Evolutionary conservation across 495 filamentous ascomycete genomes (phyloP).

Genomic region (Talaromyces thailandensis): DNA sequence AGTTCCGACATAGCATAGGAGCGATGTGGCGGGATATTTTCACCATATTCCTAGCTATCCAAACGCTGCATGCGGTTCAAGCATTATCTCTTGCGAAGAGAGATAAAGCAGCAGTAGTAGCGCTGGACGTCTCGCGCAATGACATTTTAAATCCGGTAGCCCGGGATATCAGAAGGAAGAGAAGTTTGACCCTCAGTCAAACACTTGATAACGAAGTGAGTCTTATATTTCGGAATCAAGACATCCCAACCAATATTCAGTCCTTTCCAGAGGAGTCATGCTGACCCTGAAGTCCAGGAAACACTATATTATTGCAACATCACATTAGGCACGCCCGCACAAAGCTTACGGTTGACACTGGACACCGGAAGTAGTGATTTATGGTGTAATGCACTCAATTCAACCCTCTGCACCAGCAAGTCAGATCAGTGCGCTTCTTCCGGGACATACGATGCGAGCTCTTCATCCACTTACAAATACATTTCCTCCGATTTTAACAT

Average conservation of each 20-base stretch:
- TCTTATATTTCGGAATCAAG: background rate
- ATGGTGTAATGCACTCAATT: constrained; percentile 69
- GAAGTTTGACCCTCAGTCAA: constrained; percentile 23
- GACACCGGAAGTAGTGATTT: constrained; percentile 87
- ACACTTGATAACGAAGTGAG: constrained; percentile 35
- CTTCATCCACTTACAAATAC: constrained; percentile 73
- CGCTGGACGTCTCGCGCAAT: constrained; percentile 31
- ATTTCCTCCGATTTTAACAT: constrained; percentile 80
- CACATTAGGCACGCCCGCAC: constrained; percentile 62
- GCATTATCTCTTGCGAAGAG: constrained; percentile 21
- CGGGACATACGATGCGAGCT: constrained; percentile 64
- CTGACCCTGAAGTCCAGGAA: constrained; percentile 16
- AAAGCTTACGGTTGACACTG: constrained; percentile 55
- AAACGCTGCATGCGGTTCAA: constrained; percentile 4
- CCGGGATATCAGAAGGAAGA: constrained; percentile 28
- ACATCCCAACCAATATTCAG: background rate
- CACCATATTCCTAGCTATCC: constrained; percentile 9
- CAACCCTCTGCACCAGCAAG: constrained; percentile 43
- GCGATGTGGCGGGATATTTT: constrained; percentile 4
- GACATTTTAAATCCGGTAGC: constrained; percentile 21
- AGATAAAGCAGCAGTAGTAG: constrained; percentile 26
- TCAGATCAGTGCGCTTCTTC: constrained; percentile 42
- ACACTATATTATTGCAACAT: constrained; percentile 63
- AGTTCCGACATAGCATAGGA: background rate
- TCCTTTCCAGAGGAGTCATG: background rate